Percentiles rank a stretch among this genome's conserved stretches.
These are phyloP conservation scores for Aspergillus leporis DNA, from an alignment of 495 filamentous ascomycete species.

Conservation along the genomic window DNA sequence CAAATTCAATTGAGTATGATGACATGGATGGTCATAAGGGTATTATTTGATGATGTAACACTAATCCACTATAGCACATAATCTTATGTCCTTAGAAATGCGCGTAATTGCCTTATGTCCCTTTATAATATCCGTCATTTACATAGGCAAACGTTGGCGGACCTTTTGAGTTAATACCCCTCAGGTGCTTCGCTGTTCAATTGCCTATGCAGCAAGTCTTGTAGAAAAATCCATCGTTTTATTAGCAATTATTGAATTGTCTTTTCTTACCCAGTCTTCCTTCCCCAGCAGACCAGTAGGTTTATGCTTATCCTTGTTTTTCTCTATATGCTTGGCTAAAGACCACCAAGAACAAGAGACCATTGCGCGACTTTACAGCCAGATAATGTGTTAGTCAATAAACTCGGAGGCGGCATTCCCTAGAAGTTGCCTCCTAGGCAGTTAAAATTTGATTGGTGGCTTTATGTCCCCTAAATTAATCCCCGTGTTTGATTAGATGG, in stretches of 20 bases:
- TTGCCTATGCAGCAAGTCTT: neutral
- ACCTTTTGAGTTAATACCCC: neutral
- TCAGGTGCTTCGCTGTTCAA: neutral
- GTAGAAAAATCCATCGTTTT: neutral
- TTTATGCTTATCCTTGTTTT: too few relatives aligned
- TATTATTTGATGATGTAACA: neutral
- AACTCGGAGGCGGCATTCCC: too few relatives aligned
- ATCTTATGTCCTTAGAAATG: neutral
- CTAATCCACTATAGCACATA: neutral
- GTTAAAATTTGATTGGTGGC: neutral
- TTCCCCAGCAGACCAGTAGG: too few relatives aligned
- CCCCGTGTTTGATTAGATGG: too few relatives aligned
- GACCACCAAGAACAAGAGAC: too few relatives aligned
- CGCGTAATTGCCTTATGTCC: neutral
- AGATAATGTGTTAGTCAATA: too few relatives aligned
- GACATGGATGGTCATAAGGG: neutral
- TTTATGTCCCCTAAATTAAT: neutral
- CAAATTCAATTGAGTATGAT: neutral
- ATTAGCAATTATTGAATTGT: too few relatives aligned
- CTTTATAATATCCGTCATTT: neutral
- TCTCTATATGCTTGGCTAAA: too few relatives aligned
- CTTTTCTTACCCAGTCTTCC: too few relatives aligned
- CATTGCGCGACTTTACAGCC: too few relatives aligned
- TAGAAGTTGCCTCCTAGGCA: too few relatives aligned
- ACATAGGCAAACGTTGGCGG: neutral